Conservation (phyloP, 257 asterid genomes). For the Misopates orontium region DNA sequence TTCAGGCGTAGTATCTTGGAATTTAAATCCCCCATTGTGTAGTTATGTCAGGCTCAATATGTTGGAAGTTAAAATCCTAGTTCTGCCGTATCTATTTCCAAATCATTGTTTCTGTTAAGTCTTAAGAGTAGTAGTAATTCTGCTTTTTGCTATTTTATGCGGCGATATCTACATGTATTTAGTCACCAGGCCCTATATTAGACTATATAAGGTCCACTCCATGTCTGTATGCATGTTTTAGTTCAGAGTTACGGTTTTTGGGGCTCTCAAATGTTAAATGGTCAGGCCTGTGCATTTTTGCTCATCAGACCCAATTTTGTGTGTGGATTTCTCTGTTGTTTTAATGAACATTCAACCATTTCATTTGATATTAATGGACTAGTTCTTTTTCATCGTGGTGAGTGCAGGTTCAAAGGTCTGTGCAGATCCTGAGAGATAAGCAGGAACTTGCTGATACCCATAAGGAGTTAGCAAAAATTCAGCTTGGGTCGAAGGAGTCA, state of each 20-base stretch:
- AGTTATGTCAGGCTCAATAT: too few relatives aligned
- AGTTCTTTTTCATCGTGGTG: neutral
- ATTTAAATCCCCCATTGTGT: too few relatives aligned
- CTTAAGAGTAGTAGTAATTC: neutral
- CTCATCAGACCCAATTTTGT: neutral
- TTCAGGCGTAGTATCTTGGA: too few relatives aligned
- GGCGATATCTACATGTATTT: too few relatives aligned
- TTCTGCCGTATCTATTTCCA: neutral
- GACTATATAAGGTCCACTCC: too few relatives aligned
- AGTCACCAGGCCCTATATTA: too few relatives aligned
- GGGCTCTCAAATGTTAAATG: neutral
- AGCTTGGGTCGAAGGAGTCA: conserved; percentile 74
- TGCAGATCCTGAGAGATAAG: conserved; percentile 88
- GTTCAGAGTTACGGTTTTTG: neutral
- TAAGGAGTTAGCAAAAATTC: conserved; percentile 90
- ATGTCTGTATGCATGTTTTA: conserved; percentile 10
- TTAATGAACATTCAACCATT: neutral
- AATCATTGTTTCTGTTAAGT: neutral
- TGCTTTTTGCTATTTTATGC: neutral
- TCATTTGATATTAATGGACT: neutral
- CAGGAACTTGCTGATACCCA: conserved; percentile 95
- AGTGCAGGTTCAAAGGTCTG: conserved; percentile 87
- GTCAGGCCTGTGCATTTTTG: conserved; percentile 1
- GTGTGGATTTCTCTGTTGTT: neutral
- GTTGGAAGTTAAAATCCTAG: too few relatives aligned